Percentiles rank a stretch among this genome's conserved stretches.
Evolutionary conservation across 371 early-diverging fungal species (phyloP).

Genomic region (Mortierella sp.): DNA sequence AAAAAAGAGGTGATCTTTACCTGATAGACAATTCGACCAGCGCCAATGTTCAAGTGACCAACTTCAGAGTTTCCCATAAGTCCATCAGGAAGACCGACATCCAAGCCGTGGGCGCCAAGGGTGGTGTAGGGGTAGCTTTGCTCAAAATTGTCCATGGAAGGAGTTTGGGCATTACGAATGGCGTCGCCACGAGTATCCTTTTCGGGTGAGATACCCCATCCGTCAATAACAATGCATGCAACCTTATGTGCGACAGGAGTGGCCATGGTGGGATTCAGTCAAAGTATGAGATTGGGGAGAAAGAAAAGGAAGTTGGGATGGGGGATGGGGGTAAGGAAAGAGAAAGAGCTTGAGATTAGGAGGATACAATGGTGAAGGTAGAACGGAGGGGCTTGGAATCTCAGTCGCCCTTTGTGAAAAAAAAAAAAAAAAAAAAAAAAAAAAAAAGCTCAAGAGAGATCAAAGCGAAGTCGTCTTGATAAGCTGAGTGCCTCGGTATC

Average conservation of each 20-base stretch:
- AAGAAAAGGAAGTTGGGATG: no score
- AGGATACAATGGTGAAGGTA: no score
- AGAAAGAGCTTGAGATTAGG: no score
- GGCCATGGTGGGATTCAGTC: no score
- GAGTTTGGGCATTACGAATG: conserved; percentile 93
- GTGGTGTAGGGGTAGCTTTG: conserved; percentile 77
- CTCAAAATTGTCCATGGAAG: conserved; percentile 89
- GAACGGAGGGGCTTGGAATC: no score
- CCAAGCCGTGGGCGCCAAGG: conserved; percentile 95
- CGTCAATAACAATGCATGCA: conserved; percentile 90
- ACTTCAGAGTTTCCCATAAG: conserved; percentile 99
- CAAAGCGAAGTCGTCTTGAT: no score
- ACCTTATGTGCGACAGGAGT: conserved; percentile 63
- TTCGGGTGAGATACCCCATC: conserved; percentile 93
- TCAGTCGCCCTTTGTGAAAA: no score
- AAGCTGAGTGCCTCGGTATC: no score
- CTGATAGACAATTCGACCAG: conserved; percentile 99
- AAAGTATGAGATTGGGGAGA: no score
- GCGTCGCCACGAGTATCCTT: conserved; percentile 87
- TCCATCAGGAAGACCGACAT: conserved; percentile 98
- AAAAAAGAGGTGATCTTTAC: conserved; percentile 50
- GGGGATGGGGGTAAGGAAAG: no score
- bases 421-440: no score
- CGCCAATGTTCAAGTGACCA: conserved; percentile 99
- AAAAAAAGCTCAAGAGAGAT: no score